Evolutionary conservation across 1,284 basidiomycete species (phyloP), one percentile per base, ranked within the genome.

Genomic region (Sphaerobolus stellatus): DNA sequence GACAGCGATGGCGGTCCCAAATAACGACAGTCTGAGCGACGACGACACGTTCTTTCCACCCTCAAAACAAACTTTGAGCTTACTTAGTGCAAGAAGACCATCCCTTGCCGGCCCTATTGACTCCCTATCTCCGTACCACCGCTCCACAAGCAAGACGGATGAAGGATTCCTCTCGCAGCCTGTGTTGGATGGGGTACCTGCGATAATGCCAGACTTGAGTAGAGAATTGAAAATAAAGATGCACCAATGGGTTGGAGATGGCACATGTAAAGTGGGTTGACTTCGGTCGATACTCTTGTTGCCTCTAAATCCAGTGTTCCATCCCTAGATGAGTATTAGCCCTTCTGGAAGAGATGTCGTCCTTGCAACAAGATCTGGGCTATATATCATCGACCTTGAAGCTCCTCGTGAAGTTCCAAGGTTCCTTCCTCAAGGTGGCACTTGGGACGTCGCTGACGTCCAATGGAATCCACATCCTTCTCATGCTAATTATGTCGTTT

Each of bases 321-420:
- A 7, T 33, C 18, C 30, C 5, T 61, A 90, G 88, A 89, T 91
- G 87, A 88, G 85, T 53, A 89, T 90, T 48, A 88, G 89, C 61
- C 90, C 90, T 7, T 77, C 84, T 3, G 88, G 83, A 50, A 78
- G 90, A 24, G 90, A 92, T 64, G 77, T 93, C 28, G 89, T 90
- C 1, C 78, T 92, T 31, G 88, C 88, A 56, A 85, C 89, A 14
- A 85, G 96, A 7, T 89, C 93, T 60, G 96, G 96, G 0, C 78
- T 99, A n/a, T 98, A 93, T 70, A 94, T 99, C 58, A 90, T 99
- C 60, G 96, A 98, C 71, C 78, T 99, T 7, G 88, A 94, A 58
- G 84, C 90, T 25, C 91, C 94, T 0, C 80, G 92, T 33, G 86
- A 91, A 58, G 81, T 94, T 1, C 96, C 97, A 14, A 83, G 96